These are phyloP conservation scores for Pisolithus marmoratus DNA, from an alignment of 768 basidiomycete genomes.

Conservation along the genomic window DNA sequence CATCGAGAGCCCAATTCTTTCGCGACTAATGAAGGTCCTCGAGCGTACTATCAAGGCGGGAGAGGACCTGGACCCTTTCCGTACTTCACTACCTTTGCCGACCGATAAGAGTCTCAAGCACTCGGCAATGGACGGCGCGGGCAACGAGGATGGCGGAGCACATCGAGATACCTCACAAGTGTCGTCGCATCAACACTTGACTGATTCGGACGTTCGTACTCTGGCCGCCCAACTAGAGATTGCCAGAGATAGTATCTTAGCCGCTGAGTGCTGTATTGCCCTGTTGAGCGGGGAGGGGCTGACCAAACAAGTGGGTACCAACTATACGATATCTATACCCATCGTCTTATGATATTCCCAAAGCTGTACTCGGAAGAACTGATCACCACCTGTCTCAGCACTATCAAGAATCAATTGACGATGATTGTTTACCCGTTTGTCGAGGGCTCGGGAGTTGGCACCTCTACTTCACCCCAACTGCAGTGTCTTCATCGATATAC, in stretches of 20 bases:
- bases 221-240: slow-evolving; percentile 50
- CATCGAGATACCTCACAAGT: slow-evolving; percentile 4
- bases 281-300: slow-evolving; percentile 74
- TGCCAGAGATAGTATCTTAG: slow-evolving; percentile 68
- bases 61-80: slow-evolving; percentile 73
- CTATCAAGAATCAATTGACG: slow-evolving; percentile 76
- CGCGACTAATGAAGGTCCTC: slow-evolving; percentile 67
- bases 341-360: neutral
- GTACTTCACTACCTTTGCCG: slow-evolving; percentile 20
- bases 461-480: slow-evolving; percentile 44
- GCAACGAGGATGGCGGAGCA: neutral
- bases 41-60: slow-evolving; percentile 74
- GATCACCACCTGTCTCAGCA: slow-evolving; percentile 69
- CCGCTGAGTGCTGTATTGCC: slow-evolving; percentile 79
- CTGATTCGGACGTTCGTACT: slow-evolving; percentile 46
- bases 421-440: slow-evolving; percentile 83
- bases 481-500: slow-evolving; percentile 44
- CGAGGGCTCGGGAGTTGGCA: slow-evolving; percentile 50
- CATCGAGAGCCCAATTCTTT: slow-evolving; percentile 57
- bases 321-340: neutral
- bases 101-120: slow-evolving; percentile 41
- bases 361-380: slow-evolving; percentile 94
- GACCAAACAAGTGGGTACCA: slow-evolving; percentile 69
- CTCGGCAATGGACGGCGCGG: neutral
- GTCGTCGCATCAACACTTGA: slow-evolving; percentile 22